A percentile compares a stretch with the other conserved stretches of the same genome.
These are phyloP conservation scores for Amesomyces nigricolor DNA, from an alignment of 2,329 filamentous ascomycete genomes.

Conservation along the genomic window DNA sequence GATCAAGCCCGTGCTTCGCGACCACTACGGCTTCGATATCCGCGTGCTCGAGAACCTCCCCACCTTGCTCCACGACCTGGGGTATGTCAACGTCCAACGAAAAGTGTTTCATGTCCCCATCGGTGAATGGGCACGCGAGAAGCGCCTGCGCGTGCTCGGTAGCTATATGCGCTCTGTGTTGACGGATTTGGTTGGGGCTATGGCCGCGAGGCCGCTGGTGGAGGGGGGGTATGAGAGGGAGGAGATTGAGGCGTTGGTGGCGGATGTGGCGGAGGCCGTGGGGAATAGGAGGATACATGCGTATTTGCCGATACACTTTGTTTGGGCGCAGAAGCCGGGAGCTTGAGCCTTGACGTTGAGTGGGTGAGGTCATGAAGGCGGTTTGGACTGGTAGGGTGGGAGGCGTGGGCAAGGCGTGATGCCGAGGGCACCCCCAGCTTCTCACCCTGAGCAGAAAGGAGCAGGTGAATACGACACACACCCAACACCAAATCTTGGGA, in stretches of 20 bases:
- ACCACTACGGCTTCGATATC: conserved; percentile 35
- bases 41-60: conserved; percentile 30
- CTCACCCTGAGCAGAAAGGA: too few species aligned
- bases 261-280: conserved; percentile 30
- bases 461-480: too few species aligned
- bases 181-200: conserved; percentile 35
- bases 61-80: conserved; percentile 33
- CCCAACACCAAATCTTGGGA: too few species aligned
- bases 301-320: conserved; percentile 40
- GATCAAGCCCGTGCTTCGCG: conserved; percentile 22
- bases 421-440: too few species aligned
- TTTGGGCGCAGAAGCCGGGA: conserved; percentile 40
- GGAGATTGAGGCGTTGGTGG: conserved; percentile 33
- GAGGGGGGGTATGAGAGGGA: conserved; percentile 34
- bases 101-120: conserved; percentile 41
- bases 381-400: neutral
- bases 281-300: conserved; percentile 35
- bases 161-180: conserved; percentile 38
- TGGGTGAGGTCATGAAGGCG: neutral
- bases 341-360: conserved; percentile 6
- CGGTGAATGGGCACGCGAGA: conserved; percentile 41
- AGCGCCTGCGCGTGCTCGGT: conserved; percentile 36
- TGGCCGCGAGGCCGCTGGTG: conserved; percentile 38
- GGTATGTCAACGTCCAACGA: conserved; percentile 40
- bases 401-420: too few species aligned